Base-by-base conservation (phyloP, 495 filamentous ascomycete genomes). In the Hyaloscypha variabilis region DNA sequence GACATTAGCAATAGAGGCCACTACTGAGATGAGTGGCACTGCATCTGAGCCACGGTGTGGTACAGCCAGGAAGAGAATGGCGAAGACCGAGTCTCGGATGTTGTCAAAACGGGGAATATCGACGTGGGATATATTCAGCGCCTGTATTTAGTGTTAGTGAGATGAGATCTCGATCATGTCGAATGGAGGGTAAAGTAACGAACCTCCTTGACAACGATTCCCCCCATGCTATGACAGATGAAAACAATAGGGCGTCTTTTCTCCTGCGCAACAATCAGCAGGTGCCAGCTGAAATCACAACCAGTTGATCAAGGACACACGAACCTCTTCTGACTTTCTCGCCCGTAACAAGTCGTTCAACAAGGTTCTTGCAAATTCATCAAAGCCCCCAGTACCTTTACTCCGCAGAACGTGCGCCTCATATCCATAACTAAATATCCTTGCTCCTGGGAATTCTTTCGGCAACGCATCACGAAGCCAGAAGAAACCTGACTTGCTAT, bases 181-280 rank as follows among this genome's bases (percentile, higher is more conserved):
- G 5, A 17, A 17, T 2, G 21, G 5, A 17, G 19, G 55, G 60
- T 11, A 56, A n/a, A n/a, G n/a, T 34, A 34, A 34, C 31, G 31
- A 6, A 79, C 80, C 75, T 81, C 77, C 58, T 83, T 85, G 3
- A 79, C 70, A 1, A 85, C 69, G 1, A 85, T 67, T 0, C 81
- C 81, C 3, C 81, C 81, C 81, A 82, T 81, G 4, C 71, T 76
- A 66, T 81, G 79, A 17, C 69, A 74, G 23, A 81, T 68, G 57
- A 82, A 80, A 1, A 82, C 72, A 5, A 82, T 69, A 0, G 79
- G 79, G 11, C 67, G 14, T n/a, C 24, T 26, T 19, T 64, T 19
- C 17, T 39, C 21, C n/a, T n/a, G n/a, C n/a, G n/a, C n/a, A n/a
- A n/a, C n/a, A n/a, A n/a, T n/a, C n/a, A n/a, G n/a, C n/a, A n/a